A percentile compares a stretch with the other conserved stretches of the same genome.
Evolutionary conservation across 2,329 filamentous ascomycete species (phyloP).

Genomic region (Pezicula carpinea): DNA sequence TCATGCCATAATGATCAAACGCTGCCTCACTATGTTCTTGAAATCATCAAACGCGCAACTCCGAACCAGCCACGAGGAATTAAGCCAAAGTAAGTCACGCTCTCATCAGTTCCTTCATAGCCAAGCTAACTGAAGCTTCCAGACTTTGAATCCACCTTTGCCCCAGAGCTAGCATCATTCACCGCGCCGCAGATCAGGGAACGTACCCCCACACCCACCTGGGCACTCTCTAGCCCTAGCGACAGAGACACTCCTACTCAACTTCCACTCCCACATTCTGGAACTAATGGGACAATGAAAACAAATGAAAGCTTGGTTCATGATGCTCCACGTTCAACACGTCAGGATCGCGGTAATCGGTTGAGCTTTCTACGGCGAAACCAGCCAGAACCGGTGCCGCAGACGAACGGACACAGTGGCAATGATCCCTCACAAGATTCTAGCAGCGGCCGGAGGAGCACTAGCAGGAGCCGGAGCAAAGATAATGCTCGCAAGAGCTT

Average conservation of each 20-base stretch:
- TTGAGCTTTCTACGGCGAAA: not conserved
- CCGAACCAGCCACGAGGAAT: slow-evolving; percentile 50
- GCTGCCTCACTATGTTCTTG: slow-evolving; percentile 67
- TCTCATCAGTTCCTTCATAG: not conserved
- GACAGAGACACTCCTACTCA: slow-evolving; percentile 2
- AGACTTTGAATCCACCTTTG: slow-evolving; percentile 61
- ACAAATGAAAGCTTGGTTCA: slow-evolving; percentile 13
- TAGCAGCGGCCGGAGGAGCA: not conserved
- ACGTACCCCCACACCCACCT: slow-evolving; percentile 35
- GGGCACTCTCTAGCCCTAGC: slow-evolving; percentile 17
- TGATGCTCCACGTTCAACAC: slow-evolving; percentile 5
- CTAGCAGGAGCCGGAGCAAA: not conserved
- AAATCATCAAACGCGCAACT: slow-evolving; percentile 54
- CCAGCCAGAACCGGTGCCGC: not conserved
- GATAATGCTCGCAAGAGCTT: not conserved
- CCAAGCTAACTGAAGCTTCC: not conserved
- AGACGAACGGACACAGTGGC: not conserved
- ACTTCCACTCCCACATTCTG: slow-evolving; percentile 9
- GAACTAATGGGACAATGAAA: slow-evolving; percentile 8
- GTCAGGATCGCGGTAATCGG: slow-evolving; percentile 14
- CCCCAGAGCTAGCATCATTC: slow-evolving; percentile 61
- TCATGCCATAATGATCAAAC: slow-evolving; percentile 82
- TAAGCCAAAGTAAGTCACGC: slow-evolving; percentile 56
- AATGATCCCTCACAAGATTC: not conserved
- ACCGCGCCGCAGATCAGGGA: slow-evolving; percentile 43